Evolutionary conservation across 257 asterid species (phyloP).

Genomic region (Phtheirospermum japonicum): DNA sequence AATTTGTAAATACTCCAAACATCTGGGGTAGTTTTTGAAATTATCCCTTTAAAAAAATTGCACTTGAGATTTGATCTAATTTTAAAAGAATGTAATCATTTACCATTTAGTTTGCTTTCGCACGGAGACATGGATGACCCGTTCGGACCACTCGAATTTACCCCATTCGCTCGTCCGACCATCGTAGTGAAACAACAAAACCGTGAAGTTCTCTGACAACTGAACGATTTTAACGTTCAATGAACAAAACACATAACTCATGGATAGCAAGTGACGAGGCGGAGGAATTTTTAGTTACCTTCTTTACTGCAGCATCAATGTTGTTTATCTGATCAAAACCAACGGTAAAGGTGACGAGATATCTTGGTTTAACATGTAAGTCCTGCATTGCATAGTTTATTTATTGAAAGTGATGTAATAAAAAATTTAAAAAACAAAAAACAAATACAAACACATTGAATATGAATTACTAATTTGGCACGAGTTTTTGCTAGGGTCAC

Average conservation of each 20-base stretch:
- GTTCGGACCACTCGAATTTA: neutral
- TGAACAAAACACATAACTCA: neutral
- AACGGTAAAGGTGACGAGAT: slow-evolving; percentile 14
- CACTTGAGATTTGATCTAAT: too few species aligned
- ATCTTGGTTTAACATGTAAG: neutral
- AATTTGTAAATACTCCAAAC: neutral
- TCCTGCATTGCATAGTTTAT: neutral
- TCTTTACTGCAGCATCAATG: slow-evolving; percentile 5
- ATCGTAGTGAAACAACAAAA: slow-evolving; percentile 8
- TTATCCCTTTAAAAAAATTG: too few species aligned
- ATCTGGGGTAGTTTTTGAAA: neutral
- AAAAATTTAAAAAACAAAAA: neutral
- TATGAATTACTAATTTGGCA: neutral
- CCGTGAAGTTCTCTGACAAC: slow-evolving; percentile 2
- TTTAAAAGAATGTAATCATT: too few species aligned
- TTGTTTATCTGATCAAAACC: slow-evolving; percentile 5
- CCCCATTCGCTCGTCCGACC: slow-evolving; percentile 16
- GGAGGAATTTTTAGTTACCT: neutral
- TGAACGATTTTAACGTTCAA: neutral
- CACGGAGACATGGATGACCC: slow-evolving; percentile 1
- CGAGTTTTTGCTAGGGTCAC: too few species aligned
- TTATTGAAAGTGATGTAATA: neutral
- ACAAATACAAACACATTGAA: neutral
- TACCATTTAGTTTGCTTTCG: slow-evolving; percentile 13
- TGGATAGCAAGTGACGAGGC: neutral